A percentile compares a stretch with the other conserved stretches of the same genome.
These are phyloP conservation scores for Mortierella sp. DNA, from an alignment of 371 early-diverging fungal genomes.

Conservation along the genomic window DNA sequence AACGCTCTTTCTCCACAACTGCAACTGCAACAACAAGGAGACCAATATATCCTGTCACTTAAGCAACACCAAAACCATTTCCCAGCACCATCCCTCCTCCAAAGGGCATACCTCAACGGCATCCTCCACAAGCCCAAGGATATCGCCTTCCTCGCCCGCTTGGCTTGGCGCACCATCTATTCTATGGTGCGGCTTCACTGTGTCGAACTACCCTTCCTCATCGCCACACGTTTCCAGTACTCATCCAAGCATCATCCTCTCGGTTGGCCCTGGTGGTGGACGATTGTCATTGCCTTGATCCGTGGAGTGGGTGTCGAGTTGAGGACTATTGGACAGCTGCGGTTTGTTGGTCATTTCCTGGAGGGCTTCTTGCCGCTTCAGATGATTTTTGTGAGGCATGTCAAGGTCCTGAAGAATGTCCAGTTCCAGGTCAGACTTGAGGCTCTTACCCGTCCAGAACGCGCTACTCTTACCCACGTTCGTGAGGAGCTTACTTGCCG, in stretches of 20 bases:
- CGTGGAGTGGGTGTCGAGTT: constrained; percentile 10
- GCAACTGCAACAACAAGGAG: neutral
- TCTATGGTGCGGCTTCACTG: constrained; percentile 22
- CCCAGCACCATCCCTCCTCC: constrained; percentile 19
- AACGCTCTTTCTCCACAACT: neutral
- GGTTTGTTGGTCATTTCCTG: constrained; percentile 14
- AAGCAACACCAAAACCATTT: constrained; percentile 2
- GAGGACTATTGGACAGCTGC: constrained; percentile 14
- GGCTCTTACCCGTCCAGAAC: constrained; percentile 12
- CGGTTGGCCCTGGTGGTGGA: constrained; percentile 28
- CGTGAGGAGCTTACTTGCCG: neutral
- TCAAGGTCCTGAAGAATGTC: constrained; percentile 25
- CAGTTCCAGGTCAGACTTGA: constrained; percentile 21
- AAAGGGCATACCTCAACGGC: constrained; percentile 20
- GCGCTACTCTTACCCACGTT: constrained; percentile 18
- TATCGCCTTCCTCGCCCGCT: constrained; percentile 6
- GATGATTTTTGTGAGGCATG: neutral
- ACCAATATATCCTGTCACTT: neutral
- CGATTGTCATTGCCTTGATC: constrained; percentile 18
- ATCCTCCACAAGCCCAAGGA: constrained; percentile 30
- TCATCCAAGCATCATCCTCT: constrained; percentile 19
- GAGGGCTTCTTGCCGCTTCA: neutral
- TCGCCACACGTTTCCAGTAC: constrained; percentile 23
- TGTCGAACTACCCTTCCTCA: constrained; percentile 28
- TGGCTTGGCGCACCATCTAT: constrained; percentile 5